Evolutionary conservation across 495 filamentous ascomycete species (phyloP), one percentile per base, ranked within the genome.

Genomic region (Aspergillus coremiiformis): DNA sequence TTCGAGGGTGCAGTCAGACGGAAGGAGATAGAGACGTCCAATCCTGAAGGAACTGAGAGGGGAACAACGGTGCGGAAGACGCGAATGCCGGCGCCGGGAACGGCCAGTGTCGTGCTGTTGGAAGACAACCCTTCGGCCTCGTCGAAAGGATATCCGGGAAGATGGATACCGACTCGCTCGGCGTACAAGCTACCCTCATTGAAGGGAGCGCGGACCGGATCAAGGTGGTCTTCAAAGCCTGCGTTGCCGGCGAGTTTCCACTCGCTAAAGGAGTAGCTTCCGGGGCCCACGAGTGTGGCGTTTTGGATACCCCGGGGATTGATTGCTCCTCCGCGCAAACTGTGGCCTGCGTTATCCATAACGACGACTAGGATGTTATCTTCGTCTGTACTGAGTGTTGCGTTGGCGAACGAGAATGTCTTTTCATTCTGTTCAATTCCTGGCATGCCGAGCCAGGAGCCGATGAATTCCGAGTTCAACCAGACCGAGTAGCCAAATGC

Each of bases 201-300:
- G 54, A 85, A 63, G n/a, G 80, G 84, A 24, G 87, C 85, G 48
- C 85, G 81, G 1, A 74, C 68, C 24, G 74, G 71, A 60, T 91
- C 87, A 10, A 66, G 49, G 62, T 87, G 86, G 29, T 79, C 65
- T 52, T 89, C 84, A 17, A 86, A 85, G 44, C 81, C 82, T 8
- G 88, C 71, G 53, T 87, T 88, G 14, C 87, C 87, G 6, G 85
- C 84, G 8, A 91, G 57, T 62, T 86, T 86, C 87, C 87, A 90
- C 41, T 73, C 73, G 9, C 83, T 66, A 49, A 66, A 75, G 2
- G 61, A 58, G 19, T 49, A 51, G 21, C 66, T 57, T 21, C 58
- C 41, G 11, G 63, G 66, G 35, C 71, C 67, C 14, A 70, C 64
- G 23, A 80, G 66, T 0, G 57, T 60, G 43, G 81, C 85, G 52